Conservation (phyloP, 139 green algal genomes). For the Cymbomonas tetramitiformis region DNA sequence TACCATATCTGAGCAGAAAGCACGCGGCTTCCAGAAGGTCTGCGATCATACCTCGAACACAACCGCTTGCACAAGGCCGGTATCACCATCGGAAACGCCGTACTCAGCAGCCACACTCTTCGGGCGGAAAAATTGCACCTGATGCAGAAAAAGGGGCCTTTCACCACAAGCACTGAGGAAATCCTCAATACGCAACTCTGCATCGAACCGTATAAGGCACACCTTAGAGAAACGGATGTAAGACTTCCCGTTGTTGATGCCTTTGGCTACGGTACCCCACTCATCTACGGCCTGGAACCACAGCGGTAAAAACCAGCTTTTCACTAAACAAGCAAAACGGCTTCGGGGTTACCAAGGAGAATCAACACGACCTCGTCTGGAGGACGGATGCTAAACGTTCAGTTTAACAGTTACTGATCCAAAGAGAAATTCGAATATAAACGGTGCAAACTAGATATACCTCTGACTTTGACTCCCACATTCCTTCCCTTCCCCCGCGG, state of each 20-base stretch:
- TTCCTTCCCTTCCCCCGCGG: constrained; percentile 35
- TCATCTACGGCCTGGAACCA: constrained; percentile 23
- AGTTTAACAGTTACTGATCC: no score
- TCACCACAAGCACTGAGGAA: no score
- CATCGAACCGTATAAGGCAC: no score
- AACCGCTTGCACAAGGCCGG: constrained; percentile 40
- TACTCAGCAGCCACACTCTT: constrained; percentile 23
- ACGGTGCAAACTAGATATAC: constrained; percentile 43
- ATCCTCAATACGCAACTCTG: no score
- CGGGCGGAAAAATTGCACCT: constrained; percentile 32
- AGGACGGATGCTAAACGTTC: no score
- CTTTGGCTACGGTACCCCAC: constrained; percentile 28
- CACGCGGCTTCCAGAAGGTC: not conserved
- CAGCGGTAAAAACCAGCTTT: no score
- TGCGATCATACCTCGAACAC: no score
- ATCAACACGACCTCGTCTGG: no score
- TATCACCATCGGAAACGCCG: constrained; percentile 23
- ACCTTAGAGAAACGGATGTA: constrained; percentile 39
- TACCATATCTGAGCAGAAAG: not conserved
- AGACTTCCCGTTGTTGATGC: constrained; percentile 33
- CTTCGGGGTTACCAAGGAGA: no score
- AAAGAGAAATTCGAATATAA: no score
- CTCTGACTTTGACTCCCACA: constrained; percentile 37
- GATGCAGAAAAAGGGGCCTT: no score
- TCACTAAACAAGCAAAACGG: no score